Base-by-base conservation (phyloP, 2,329 filamentous ascomycete species). In the Ilyonectria mors-panacis region DNA sequence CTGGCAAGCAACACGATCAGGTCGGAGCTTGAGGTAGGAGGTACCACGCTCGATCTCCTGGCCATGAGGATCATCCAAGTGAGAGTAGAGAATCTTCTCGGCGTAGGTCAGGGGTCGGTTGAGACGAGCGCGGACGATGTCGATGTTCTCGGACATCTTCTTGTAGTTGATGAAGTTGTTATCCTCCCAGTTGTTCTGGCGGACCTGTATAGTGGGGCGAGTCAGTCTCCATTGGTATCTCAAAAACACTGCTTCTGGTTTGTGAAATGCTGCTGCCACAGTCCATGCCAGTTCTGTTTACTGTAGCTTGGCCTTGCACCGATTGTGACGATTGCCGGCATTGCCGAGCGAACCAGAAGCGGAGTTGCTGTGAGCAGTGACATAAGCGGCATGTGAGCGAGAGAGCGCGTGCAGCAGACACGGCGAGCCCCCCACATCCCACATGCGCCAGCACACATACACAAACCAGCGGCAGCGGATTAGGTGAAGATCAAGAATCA, bases 71-170 rank as follows among this genome's bases (percentile, higher is more conserved):
- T 99, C 94, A 85, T 98, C 96, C 82, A 99, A 88, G 85, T 99
- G 96, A 70, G 95, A 98, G 89, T 99, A 99, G 77, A 98, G 89
- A 79, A 99, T 95, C 91, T 99, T 99, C 90, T 99, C 96, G 81
- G 94, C 94, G 82, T 92, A 97, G 77, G 94, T 96, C 78, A 99
- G 90, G 75, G 96, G 96, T 77, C 94, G 92, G 87, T 97, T 97
- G 75, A 99, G 89, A 79, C 96, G 92, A 78, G 87, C 83, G 80
- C 96, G 93, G 76, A 99, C 96, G 82, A 99, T 91, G 78, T 91
- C 87, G 68, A 99, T 90, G 89, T 97, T 98, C 87, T 98, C 95
- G 77, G 93, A 94, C 94, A 98, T 98, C 90, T 98, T 98, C 90
- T 94, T 94, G 84, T 99, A 99, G 89, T 98, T 97, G 89, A 98